These are phyloP conservation scores for Potentilla sterilis DNA, from an alignment of 306 rosid species.

Conservation along the genomic window DNA sequence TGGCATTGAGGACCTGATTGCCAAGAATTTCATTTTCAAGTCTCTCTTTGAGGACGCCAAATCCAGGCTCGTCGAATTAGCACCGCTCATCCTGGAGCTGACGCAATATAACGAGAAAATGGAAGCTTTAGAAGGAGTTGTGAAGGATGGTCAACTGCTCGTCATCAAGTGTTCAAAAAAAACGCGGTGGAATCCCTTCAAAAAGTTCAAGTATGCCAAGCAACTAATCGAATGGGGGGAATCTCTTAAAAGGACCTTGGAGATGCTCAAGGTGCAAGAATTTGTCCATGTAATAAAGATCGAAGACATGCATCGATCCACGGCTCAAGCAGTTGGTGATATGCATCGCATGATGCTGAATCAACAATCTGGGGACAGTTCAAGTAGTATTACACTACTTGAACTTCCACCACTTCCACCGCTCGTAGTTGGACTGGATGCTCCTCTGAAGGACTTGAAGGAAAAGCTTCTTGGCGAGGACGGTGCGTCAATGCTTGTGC, in stretches of 20 bases:
- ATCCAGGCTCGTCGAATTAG: background rate
- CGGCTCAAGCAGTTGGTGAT: background rate
- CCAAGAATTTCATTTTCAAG: background rate
- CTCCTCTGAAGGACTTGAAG: slow-evolving; percentile 45
- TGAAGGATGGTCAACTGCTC: background rate
- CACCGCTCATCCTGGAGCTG: slow-evolving; percentile 3
- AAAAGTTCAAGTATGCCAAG: background rate
- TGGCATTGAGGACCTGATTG: background rate
- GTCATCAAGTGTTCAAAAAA: background rate
- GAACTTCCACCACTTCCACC: slow-evolving; percentile 11
- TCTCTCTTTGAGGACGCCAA: background rate
- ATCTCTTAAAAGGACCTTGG: slow-evolving; percentile 2
- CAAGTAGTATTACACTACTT: slow-evolving; percentile 25
- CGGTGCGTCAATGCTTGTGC: slow-evolving; percentile 26
- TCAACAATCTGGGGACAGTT: background rate
- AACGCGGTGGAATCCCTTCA: background rate
- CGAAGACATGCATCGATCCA: too few species aligned
- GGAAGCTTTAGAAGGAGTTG: background rate
- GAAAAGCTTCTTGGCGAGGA: slow-evolving; percentile 24
- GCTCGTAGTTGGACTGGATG: slow-evolving; percentile 49
- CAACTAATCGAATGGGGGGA: slow-evolving; percentile 30
- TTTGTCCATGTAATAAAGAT: slow-evolving; percentile 7
- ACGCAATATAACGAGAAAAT: background rate
- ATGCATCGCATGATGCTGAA: background rate
- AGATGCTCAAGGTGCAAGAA: slow-evolving; percentile 16